These are phyloP conservation scores for Themeda triandra DNA, from an alignment of 176 grass and related monocot genomes.

Conservation along the genomic window DNA sequence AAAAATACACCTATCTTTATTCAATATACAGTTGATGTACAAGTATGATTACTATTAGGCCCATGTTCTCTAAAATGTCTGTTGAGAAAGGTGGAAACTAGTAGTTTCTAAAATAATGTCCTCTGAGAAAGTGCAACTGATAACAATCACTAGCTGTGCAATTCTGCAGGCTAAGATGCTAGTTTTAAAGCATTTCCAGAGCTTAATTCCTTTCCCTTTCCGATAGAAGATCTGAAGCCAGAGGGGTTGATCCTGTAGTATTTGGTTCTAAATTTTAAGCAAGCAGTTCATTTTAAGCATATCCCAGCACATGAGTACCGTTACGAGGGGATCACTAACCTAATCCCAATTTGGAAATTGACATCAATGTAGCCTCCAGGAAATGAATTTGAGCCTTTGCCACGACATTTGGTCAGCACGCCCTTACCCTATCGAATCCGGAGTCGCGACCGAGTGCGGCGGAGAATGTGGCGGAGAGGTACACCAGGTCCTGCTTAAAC, in stretches of 20 bases:
- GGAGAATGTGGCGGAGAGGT: conserved; percentile 79
- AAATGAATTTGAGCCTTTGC: not conserved
- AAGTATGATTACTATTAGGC: not conserved
- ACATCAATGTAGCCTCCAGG: not conserved
- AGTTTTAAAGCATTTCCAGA: not conserved
- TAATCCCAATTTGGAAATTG: not conserved
- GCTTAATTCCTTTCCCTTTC: not conserved
- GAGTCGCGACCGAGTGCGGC: conserved; percentile 42
- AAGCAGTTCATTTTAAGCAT: not conserved
- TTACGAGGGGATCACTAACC: not conserved
- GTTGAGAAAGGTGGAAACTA: not conserved
- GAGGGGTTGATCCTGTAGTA: not conserved
- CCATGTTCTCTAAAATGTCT: not conserved
- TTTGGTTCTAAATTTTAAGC: not conserved
- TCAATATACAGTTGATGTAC: not conserved
- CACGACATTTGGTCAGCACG: not conserved
- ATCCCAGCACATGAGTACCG: not conserved
- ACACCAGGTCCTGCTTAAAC: conserved; percentile 94
- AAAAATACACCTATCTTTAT: no score
- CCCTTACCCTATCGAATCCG: conserved; percentile 64
- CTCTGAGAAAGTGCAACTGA: not conserved
- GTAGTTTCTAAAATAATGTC: not conserved
- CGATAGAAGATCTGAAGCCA: not conserved
- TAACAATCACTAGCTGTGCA: not conserved
- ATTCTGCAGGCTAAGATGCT: not conserved